A percentile compares a stretch with the other conserved stretches of the same genome.
phyloP scores from a whole-genome alignment of 108 stramenopile species.

The Poteriospumella lacustris region DNA sequence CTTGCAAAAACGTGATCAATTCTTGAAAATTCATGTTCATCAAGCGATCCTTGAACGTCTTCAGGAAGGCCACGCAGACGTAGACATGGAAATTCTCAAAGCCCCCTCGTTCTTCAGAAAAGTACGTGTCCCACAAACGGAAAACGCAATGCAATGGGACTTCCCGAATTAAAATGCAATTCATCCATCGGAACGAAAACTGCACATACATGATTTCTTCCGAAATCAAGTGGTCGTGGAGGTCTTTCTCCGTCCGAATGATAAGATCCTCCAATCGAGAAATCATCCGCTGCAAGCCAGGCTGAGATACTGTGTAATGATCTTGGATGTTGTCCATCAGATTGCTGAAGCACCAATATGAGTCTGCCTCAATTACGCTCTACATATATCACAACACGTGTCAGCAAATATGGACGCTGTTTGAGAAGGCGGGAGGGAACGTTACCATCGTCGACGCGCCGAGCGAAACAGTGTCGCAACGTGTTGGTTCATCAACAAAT shows the following conservation, averaged over 20 bases:
- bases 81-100: constrained; percentile 97
- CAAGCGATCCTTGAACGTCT: constrained; percentile 76
- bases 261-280: constrained; percentile 84
- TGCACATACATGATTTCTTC: constrained; percentile 75
- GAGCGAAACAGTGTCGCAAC: background rate
- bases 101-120: constrained; percentile 66
- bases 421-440: too few species aligned
- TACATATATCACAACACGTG: constrained; percentile 31
- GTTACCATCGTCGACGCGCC: background rate
- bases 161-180: constrained; percentile 89
- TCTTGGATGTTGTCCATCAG: constrained; percentile 86
- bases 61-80: constrained; percentile 91
- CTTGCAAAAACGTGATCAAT: constrained; percentile 86
- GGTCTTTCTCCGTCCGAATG: constrained; percentile 76
- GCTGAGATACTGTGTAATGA: constrained; percentile 93
- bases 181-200: constrained; percentile 99
- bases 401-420: too few species aligned
- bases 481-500: background rate
- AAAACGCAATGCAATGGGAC: constrained; percentile 69
- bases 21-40: constrained; percentile 83
- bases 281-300: constrained; percentile 94
- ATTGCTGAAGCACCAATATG: constrained; percentile 93
- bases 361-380: constrained; percentile 79
- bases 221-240: constrained; percentile 65
- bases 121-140: constrained; percentile 88